Base-by-base conservation (phyloP, 306 rosid genomes). In the Gastrolobium villosum region DNA sequence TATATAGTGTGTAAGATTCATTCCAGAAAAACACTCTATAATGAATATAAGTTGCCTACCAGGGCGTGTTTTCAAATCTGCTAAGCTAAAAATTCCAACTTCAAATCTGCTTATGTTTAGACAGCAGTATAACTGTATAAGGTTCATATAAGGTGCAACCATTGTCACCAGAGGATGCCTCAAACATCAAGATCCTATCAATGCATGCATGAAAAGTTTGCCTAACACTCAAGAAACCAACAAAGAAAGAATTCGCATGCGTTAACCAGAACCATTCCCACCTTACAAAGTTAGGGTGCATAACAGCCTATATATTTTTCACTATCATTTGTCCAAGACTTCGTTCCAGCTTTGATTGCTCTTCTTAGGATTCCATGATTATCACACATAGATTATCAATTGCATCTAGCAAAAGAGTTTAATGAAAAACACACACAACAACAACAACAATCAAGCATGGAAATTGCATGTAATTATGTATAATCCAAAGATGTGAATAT, bases 301-400 rank as follows among this genome's bases (percentile, higher is more conserved):
- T 40, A 40, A n/a, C 35, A 11, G 46, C 55, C 31, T 46, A 53
- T 28, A 26, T 62, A 75, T 36, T 70, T 52, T 50, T 48, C 45
- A 45, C 53, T 40, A 78, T 7, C 44, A 57, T 36, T 5, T 26
- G 26, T 59, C 65, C 56, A 6, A 60, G 5, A 61, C 65, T 36
- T 34, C 5, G 41, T 20, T 57, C 65, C 64, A 70, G 30, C 56
- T 28, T 59, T 60, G 31, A 56, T 4, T 34, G 9, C 4, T 44
- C 31, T 60, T 78, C 71, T 49, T 60, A 6, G 40, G 72, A 62
- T 41, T 63, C 76, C 75, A 39, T 46, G 9, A n/a, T 71, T 71
- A 15, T 41, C n/a, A 28, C 31, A 30, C 50, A 32, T 48, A 72
- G 50, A 41, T 15, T 15, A 72, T 64, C 79, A 72, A 55, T 31